These are phyloP conservation scores for Rhynchosporium graminicola DNA, from an alignment of 2,329 filamentous ascomycete species.

Conservation along the genomic window DNA sequence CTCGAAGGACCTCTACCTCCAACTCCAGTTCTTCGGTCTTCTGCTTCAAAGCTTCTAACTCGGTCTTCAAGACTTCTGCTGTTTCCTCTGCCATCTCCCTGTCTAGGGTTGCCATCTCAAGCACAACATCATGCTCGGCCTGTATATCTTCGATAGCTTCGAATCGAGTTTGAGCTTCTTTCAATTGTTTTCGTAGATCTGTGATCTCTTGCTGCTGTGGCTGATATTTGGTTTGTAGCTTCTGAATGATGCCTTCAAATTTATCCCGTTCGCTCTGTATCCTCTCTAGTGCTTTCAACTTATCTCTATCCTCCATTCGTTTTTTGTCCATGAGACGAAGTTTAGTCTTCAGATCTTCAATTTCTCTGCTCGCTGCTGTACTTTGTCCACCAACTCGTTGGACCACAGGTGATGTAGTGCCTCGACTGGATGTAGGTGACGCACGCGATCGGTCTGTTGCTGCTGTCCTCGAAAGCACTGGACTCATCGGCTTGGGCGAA, in stretches of 20 bases:
- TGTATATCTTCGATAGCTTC: slow-evolving; percentile 72
- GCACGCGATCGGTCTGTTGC: slow-evolving; percentile 28
- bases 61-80: slow-evolving; percentile 76
- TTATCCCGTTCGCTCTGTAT: slow-evolving; percentile 75
- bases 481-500: slow-evolving; percentile 39
- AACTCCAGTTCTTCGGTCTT: slow-evolving; percentile 83
- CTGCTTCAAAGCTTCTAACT: slow-evolving; percentile 74
- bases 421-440: slow-evolving; percentile 33
- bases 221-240: slow-evolving; percentile 85
- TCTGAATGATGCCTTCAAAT: slow-evolving; percentile 84
- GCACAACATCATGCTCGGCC: slow-evolving; percentile 78
- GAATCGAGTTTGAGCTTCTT: slow-evolving; percentile 70
- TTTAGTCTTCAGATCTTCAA: slow-evolving; percentile 88
- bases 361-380: slow-evolving; percentile 53
- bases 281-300: slow-evolving; percentile 75
- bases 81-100: slow-evolving; percentile 96
- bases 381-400: slow-evolving; percentile 31
- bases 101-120: slow-evolving; percentile 88
- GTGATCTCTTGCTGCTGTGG: slow-evolving; percentile 77
- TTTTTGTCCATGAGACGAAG: slow-evolving; percentile 86
- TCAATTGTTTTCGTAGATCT: slow-evolving; percentile 74
- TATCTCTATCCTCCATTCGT: slow-evolving; percentile 79
- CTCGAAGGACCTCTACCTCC: slow-evolving; percentile 81
- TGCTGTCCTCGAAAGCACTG: slow-evolving; percentile 34
- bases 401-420: slow-evolving; percentile 31